These are phyloP conservation scores for Linnemannia zychae DNA, from an alignment of 192 early-diverging fungal species.

Conservation along the genomic window DNA sequence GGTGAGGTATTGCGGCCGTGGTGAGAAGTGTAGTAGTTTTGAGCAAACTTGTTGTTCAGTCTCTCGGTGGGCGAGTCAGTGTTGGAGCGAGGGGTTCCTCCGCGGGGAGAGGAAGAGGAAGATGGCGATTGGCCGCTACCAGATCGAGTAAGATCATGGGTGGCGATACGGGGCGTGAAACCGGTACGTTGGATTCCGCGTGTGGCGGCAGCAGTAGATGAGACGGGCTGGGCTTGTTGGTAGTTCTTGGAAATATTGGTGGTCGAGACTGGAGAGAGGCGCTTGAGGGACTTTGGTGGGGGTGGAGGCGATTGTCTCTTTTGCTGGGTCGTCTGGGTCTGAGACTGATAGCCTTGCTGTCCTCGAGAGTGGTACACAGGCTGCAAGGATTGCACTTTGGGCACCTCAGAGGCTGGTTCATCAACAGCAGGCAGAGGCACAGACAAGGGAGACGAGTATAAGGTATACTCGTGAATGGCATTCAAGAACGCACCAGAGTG, in stretches of 20 bases:
- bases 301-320: neutral
- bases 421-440: too few species aligned
- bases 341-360: neutral
- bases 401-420: too few species aligned
- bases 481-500: neutral
- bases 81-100: neutral
- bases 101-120: neutral
- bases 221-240: neutral
- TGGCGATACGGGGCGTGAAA: too few species aligned
- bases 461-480: neutral
- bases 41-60: neutral
- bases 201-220: neutral
- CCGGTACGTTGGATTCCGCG: too few species aligned
- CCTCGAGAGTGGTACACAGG: neutral
- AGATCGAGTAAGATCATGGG: too few species aligned
- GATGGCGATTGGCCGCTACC: neutral
- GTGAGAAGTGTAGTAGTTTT: neutral
- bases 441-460: neutral
- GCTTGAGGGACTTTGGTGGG: neutral
- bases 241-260: neutral
- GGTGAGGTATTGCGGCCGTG: neutral
- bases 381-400: neutral
- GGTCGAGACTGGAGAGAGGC: neutral
- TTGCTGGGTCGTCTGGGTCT: neutral
- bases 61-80: slow-evolving; percentile 3